Percentiles rank a stretch among this genome's conserved stretches.
Evolutionary conservation across 768 basidiomycete genomes (phyloP).

Genomic region (Hericium rajendrae): DNA sequence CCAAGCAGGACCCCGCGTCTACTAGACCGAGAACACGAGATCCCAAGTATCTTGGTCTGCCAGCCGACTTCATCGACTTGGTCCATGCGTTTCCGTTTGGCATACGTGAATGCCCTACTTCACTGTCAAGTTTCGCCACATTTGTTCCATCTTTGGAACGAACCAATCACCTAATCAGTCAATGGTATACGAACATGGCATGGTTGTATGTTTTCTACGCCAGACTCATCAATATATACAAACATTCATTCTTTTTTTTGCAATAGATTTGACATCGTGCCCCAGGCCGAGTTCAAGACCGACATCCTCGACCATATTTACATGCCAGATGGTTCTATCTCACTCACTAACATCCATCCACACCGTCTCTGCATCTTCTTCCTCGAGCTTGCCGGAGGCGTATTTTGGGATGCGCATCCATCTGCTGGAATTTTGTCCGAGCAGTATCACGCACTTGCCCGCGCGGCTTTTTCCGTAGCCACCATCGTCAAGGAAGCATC

Average conservation of each 20-base stretch:
- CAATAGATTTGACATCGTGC: slow-evolving; percentile 38
- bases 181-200: slow-evolving; percentile 35
- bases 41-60: slow-evolving; percentile 25
- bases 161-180: slow-evolving; percentile 30
- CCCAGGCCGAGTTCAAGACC: slow-evolving; percentile 31
- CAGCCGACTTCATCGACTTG: slow-evolving; percentile 33
- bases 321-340: slow-evolving; percentile 18
- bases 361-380: slow-evolving; percentile 46
- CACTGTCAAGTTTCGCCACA: slow-evolving; percentile 18
- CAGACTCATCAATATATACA: not conserved
- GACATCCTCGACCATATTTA: slow-evolving; percentile 36
- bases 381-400: slow-evolving; percentile 38
- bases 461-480: slow-evolving; percentile 38
- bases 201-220: slow-evolving; percentile 33
- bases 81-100: slow-evolving; percentile 43
- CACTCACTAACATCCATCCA: slow-evolving; percentile 29
- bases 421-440: slow-evolving; percentile 4
- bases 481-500: slow-evolving; percentile 36
- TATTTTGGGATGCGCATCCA: slow-evolving; percentile 32
- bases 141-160: slow-evolving; percentile 13
- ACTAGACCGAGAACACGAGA: slow-evolving; percentile 6
- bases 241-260: not conserved
- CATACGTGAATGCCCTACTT: slow-evolving; percentile 28
- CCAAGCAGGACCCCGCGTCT: slow-evolving; percentile 3
- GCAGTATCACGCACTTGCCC: slow-evolving; percentile 36